Base-by-base conservation (phyloP, 805 yeast species). In the Pichia deserticola region DNA sequence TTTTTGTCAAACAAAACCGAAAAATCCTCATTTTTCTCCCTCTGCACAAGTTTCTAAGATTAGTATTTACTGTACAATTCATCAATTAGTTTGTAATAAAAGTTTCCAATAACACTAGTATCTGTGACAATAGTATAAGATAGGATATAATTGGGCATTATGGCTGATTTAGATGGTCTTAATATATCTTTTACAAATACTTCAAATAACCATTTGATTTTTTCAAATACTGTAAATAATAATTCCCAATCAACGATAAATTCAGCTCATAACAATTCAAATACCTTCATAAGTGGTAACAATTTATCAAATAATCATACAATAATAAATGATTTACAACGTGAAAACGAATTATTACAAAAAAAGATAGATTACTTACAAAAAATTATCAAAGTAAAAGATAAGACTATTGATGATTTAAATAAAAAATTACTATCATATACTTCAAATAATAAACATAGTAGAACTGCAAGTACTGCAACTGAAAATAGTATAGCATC, bases 361-460 rank as follows among this genome's bases (percentile, higher is more conserved):
- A 20, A 42, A 11, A 47, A 51, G 40, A 44, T 55, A 27, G 45
- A 38, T 6, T 40, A 50, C 4, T 35, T 56, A 11, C 34, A 37
- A 28, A 44, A 29, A 13, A 42, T 46, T 27, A 39, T 57, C 6
- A 33, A 37, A 2, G 15, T 47, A 5, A 57, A 56, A 33, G 55
- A 57, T 35, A 36, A 37, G 5, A 47, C 47, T 13, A 54, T 56
- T 30, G 42, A 40, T 12, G 47, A 50, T 30, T 36, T 48, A 11
- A 48, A 48, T n/a, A 44, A 28, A 11, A 48, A 48, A 40, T 20
- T 48, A 34, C 13, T 48, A 5, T 40, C 40, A 13, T 27, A 8
- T 5, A 27, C 45, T 12, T 40, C 45, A 13, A 25, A 13, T 29
- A 30, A 38, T 12, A n/a, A n/a, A n/a, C 36, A 42, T 29, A 38